Percentiles rank a stretch among this genome's conserved stretches.
These are phyloP conservation scores for Myxozyma neglecta DNA, from an alignment of 805 yeast species.

Conservation along the genomic window DNA sequence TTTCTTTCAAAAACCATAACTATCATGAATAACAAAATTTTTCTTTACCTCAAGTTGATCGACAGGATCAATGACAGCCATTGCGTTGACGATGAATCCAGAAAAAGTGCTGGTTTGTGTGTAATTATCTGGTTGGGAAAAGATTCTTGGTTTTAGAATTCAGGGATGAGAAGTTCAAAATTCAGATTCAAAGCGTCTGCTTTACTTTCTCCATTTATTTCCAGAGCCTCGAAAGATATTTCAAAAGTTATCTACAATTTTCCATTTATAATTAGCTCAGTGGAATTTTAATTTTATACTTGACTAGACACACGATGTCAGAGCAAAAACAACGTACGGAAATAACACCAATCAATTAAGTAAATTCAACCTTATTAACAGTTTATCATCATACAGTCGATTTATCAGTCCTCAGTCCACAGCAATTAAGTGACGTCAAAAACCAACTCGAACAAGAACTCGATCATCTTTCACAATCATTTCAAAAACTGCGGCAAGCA, in stretches of 20 bases:
- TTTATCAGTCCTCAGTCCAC: constrained; percentile 68
- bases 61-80: background rate
- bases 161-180: too few species aligned
- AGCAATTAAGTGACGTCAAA: constrained; percentile 81
- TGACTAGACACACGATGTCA: background rate
- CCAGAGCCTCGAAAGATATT: too few species aligned
- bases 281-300: too few species aligned
- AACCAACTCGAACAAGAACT: constrained; percentile 81
- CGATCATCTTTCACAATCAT: constrained; percentile 79
- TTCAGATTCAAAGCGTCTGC: too few species aligned
- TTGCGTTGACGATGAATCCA: background rate
- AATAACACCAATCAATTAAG: background rate
- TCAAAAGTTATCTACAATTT: too few species aligned
- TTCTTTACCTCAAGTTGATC: background rate
- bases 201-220: too few species aligned
- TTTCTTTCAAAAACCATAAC: background rate
- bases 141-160: too few species aligned
- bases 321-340: background rate
- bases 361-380: background rate
- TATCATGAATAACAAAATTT: background rate
- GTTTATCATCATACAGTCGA: constrained; percentile 51
- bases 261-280: too few species aligned
- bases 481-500: constrained; percentile 80
- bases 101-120: too few species aligned
- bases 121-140: too few species aligned